Evolutionary conservation across 192 early-diverging fungal species (phyloP).

Genomic region (Chytriomyces sp.): DNA sequence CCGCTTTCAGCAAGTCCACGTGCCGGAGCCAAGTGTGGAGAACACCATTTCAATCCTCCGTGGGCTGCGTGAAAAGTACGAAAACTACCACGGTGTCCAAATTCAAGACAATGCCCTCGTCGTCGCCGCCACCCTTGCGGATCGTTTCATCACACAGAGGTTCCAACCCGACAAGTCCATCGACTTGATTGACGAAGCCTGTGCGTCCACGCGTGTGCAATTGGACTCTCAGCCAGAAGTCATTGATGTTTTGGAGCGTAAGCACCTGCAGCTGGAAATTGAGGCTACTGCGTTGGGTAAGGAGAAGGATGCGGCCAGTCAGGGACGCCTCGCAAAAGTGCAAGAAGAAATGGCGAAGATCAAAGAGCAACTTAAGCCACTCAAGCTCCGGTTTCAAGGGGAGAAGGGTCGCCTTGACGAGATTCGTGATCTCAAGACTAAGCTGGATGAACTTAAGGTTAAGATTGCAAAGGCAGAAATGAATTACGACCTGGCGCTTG

Average conservation of each 20-base stretch:
- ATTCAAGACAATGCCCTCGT: conserved; percentile 74
- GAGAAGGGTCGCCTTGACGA: conserved; percentile 89
- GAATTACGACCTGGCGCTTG: conserved; percentile 77
- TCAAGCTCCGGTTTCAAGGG: conserved; percentile 80
- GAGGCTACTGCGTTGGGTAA: conserved; percentile 91
- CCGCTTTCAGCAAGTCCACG: conserved; percentile 74
- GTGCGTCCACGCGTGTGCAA: conserved; percentile 93
- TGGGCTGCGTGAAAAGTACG: conserved; percentile 72
- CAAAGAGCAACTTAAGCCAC: conserved; percentile 84
- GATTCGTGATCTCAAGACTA: conserved; percentile 81
- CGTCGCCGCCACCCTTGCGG: conserved; percentile 68
- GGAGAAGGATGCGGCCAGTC: conserved; percentile 86
- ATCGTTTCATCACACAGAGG: conserved; percentile 78
- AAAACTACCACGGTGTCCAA: conserved; percentile 75
- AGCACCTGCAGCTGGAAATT: conserved; percentile 90
- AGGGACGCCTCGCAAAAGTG: conserved; percentile 76
- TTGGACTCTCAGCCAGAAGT: conserved; percentile 95
- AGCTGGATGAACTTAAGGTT: conserved; percentile 82
- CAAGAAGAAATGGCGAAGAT: conserved; percentile 81
- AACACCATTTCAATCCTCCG: conserved; percentile 79
- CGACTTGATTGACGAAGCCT: conserved; percentile 92
- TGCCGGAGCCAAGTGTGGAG: conserved; percentile 74
- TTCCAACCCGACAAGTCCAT: conserved; percentile 82
- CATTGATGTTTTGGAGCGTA: conserved; percentile 94
- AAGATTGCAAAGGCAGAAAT: conserved; percentile 86